Evolutionary conservation across 345 rosid genomes (phyloP).

Genomic region (Firmiana major): DNA sequence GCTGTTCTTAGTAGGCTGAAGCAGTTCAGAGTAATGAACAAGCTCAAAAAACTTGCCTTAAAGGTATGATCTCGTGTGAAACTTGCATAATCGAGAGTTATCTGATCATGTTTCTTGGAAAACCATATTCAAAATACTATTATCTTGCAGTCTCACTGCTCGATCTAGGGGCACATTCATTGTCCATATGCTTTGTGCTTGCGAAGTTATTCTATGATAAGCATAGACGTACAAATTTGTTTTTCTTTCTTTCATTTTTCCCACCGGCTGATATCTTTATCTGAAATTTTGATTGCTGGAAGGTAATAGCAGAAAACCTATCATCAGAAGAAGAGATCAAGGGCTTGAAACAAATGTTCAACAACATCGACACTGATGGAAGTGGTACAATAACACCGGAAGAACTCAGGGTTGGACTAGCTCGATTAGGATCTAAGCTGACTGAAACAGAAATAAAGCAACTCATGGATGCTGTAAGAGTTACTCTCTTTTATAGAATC

Average conservation of each 20-base stretch:
- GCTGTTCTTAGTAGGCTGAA: slow-evolving; percentile 83
- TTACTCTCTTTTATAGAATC: neutral
- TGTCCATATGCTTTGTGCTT: neutral
- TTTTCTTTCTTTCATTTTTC: neutral
- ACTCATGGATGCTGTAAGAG: slow-evolving; percentile 93
- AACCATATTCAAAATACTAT: neutral
- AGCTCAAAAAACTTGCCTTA: slow-evolving; percentile 82
- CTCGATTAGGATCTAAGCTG: slow-evolving; percentile 77
- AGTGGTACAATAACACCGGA: slow-evolving; percentile 83
- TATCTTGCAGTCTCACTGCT: neutral
- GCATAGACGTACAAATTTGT: neutral
- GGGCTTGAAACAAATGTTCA: slow-evolving; percentile 78
- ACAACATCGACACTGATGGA: slow-evolving; percentile 81
- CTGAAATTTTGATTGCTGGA: slow-evolving; percentile 12
- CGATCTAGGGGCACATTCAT: neutral
- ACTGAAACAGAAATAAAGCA: slow-evolving; percentile 70
- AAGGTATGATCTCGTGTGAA: slow-evolving; percentile 41
- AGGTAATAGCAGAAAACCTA: slow-evolving; percentile 85
- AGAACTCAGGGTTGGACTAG: slow-evolving; percentile 67
- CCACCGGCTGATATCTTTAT: neutral
- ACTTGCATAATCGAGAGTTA: neutral
- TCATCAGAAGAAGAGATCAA: slow-evolving; percentile 76
- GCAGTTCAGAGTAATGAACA: slow-evolving; percentile 89
- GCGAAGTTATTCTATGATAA: neutral
- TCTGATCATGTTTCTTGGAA: neutral